Evolutionary conservation across 257 asterid species (phyloP).

Genomic region (Nicotiana attenuata): DNA sequence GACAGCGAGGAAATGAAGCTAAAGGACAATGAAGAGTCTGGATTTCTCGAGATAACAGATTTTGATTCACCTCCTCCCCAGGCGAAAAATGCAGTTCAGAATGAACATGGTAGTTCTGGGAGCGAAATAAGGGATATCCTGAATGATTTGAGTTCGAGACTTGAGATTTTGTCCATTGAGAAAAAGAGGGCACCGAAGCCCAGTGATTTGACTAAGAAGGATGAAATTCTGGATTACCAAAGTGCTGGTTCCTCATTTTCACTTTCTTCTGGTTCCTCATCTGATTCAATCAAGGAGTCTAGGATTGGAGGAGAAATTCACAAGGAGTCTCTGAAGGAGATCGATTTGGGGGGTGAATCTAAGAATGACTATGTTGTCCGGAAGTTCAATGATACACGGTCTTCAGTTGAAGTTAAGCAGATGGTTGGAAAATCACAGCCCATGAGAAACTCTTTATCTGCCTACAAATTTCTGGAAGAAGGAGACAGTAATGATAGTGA

Average conservation of each 20-base stretch:
- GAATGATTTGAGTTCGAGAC: constrained; percentile 66
- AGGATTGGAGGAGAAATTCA: constrained; percentile 20
- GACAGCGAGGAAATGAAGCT: constrained; percentile 17
- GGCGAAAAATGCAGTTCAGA: constrained; percentile 32
- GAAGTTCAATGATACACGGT: constrained; percentile 17
- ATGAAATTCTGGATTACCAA: constrained; percentile 32
- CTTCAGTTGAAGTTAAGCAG: constrained; percentile 17
- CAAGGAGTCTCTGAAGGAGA: constrained; percentile 21
- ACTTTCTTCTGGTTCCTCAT: constrained; percentile 34
- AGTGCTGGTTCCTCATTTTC: constrained; percentile 43
- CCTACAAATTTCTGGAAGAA: constrained; percentile 30
- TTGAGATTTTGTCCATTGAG: constrained; percentile 73
- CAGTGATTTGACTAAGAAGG: constrained; percentile 21
- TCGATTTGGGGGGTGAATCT: constrained; percentile 15
- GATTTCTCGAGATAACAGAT: constrained; percentile 38
- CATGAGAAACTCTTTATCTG: constrained; percentile 22
- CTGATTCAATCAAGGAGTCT: constrained; percentile 23
- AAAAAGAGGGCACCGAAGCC: constrained; percentile 50
- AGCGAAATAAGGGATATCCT: constrained; percentile 77
- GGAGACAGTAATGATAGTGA: background rate
- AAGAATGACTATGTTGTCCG: constrained; percentile 1
- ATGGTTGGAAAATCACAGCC: constrained; percentile 26
- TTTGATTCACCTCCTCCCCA: constrained; percentile 45
- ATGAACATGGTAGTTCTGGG: constrained; percentile 19
- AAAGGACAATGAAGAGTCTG: constrained; percentile 28